Percentiles rank a stretch among this genome's conserved stretches.
These are phyloP conservation scores for Lathyrus oleraceus DNA, from an alignment of 306 rosid species.

Conservation along the genomic window DNA sequence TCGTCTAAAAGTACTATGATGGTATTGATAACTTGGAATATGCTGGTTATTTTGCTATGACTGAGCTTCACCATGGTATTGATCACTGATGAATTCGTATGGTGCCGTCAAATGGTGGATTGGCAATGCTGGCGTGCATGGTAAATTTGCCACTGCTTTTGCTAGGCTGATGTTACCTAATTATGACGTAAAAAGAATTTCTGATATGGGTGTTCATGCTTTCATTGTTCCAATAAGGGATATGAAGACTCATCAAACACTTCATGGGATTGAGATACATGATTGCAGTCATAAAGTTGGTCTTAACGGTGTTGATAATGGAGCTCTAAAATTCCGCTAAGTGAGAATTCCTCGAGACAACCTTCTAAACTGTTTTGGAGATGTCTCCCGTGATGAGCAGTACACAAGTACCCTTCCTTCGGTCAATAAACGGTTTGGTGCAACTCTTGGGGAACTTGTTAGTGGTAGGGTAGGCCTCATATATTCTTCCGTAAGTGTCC, in stretches of 20 bases:
- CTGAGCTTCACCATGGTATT: conserved; percentile 91
- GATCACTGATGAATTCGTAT: conserved; percentile 72
- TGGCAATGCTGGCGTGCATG: conserved; percentile 98
- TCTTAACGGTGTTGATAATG: conserved; percentile 94
- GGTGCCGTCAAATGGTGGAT: conserved; percentile 99
- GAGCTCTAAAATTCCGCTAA: conserved; percentile 80
- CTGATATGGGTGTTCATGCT: conserved; percentile 99
- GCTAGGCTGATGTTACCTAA: conserved; percentile 78
- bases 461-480: conserved; percentile 98
- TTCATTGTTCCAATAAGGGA: conserved; percentile 94
- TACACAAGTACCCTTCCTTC: conserved; percentile 81
- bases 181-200: conserved; percentile 56
- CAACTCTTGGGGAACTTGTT: conserved; percentile 91
- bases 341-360: conserved; percentile 94
- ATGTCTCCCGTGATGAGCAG: conserved; percentile 90
- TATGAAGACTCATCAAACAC: conserved; percentile 80
- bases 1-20: conserved; percentile 82
- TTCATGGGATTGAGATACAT: conserved; percentile 90
- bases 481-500: conserved; percentile 85
- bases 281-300: conserved; percentile 98
- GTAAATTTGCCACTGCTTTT: conserved; percentile 90
- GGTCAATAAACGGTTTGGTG: conserved; percentile 83
- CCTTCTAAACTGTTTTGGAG: conserved; percentile 93
- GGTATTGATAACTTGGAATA: conserved; percentile 86
- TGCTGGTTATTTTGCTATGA: conserved; percentile 96